Base-by-base conservation (phyloP, 768 basidiomycete species). In the Lactifluus subvellereus region DNA sequence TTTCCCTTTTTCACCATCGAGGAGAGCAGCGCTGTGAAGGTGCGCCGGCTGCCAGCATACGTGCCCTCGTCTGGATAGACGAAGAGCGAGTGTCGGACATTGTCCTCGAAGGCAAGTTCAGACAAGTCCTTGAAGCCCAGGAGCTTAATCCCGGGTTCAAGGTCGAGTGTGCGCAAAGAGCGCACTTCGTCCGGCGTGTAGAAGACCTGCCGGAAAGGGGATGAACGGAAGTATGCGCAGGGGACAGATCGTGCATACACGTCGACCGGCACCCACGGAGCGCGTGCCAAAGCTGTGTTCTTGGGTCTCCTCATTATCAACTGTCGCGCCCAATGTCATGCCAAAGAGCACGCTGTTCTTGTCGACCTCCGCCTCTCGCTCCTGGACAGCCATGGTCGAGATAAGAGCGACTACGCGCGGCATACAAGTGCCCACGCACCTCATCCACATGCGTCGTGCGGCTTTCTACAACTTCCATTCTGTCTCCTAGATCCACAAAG, bases 51-150 rank as follows among this genome's bases (percentile, higher is more conserved):
- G 8, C 97, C 97, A 9, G 91, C 84, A 74, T 88, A 96, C 33
- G 82, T 73, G 87, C 91, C 76, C 72, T 99, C 97, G 69, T 95
- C 87, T 0, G 97, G 97, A 72, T 93, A 91, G 59, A 98, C 83
- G 72, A 98, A 98, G 51, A 84, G 74, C 0, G 94, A 87, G 74
- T 98, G 94, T 70, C 93, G 96, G 70, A 97, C 74, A 67, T 95
- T 96, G 71, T 98, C 92, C 71, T 94, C 89, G 67, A 95, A 89
- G 1, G 76, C 75, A 1, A 98, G 79, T 66, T 88, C 80, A 6
- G 73, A 74, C 13, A 80, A 80, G 57, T 87, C 79, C 71, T 94
- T 94, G 78, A 98, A 98, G 5, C 97, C 97, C 32, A 99, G 84
- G 5, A 99, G 84, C 72, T 88, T 94, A 71, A 99, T 83, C 11